Percentiles rank a stretch among this genome's conserved stretches.
These are phyloP conservation scores for Fusarium sp. DNA, from an alignment of 2,329 filamentous ascomycete species.

Conservation along the genomic window DNA sequence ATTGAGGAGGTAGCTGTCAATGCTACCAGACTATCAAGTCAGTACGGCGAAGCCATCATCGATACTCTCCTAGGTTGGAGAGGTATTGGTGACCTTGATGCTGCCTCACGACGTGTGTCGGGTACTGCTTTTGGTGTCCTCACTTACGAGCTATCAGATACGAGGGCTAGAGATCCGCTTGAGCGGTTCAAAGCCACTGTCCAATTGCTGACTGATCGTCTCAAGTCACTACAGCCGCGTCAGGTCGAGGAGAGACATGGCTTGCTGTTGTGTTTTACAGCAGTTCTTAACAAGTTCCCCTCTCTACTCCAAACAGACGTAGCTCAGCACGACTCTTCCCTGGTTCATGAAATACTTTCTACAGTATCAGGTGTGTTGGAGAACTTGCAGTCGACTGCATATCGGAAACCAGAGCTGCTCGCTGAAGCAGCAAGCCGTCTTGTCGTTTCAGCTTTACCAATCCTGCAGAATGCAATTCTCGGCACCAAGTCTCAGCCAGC, in stretches of 20 bases:
- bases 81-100: conserved; percentile 85
- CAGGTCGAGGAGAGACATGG: conserved; percentile 80
- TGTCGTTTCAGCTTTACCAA: conserved; percentile 64
- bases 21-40: conserved; percentile 74
- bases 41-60: conserved; percentile 77
- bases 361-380: conserved; percentile 54
- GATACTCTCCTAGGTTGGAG: conserved; percentile 84
- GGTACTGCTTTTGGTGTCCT: conserved; percentile 76
- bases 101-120: conserved; percentile 77
- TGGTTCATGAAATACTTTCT: conserved; percentile 49
- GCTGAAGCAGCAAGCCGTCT: conserved; percentile 72
- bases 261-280: conserved; percentile 70
- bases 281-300: conserved; percentile 64
- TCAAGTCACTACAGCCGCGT: conserved; percentile 61
- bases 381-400: conserved; percentile 57
- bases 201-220: conserved; percentile 57
- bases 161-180: conserved; percentile 32
- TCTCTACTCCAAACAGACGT: conserved; percentile 41
- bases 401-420: conserved; percentile 73
- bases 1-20: conserved; percentile 80
- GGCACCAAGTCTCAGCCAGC: conserved; percentile 14
- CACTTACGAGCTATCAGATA: conserved; percentile 56
- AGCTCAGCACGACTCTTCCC: conserved; percentile 36
- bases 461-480: conserved; percentile 57
- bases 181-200: conserved; percentile 53